A percentile compares a stretch with the other conserved stretches of the same genome.
Conservation (phyloP, 2,329 filamentous ascomycete species). For the Xylariaceae sp. region DNA sequence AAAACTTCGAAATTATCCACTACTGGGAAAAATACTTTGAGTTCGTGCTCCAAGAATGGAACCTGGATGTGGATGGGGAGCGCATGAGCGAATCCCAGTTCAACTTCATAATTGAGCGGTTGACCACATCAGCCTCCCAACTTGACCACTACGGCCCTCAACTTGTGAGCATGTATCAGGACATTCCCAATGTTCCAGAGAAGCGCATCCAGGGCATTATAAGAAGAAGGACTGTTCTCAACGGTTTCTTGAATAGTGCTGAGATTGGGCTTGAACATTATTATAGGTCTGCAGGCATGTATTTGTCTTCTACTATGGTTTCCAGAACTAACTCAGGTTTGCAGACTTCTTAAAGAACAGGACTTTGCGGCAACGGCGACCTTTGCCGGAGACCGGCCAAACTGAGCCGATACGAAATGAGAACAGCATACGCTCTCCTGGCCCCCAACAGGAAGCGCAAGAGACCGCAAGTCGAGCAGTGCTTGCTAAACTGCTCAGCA, state of each 20-base stretch:
- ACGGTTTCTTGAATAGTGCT: conserved; percentile 9
- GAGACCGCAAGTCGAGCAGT: background rate
- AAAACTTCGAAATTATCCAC: background rate
- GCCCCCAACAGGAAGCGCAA: background rate
- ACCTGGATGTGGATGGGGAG: conserved; percentile 2
- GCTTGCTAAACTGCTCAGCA: background rate
- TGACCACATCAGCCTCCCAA: background rate
- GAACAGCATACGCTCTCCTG: background rate
- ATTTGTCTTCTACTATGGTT: background rate
- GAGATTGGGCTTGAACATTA: conserved; percentile 9
- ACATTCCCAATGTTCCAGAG: background rate
- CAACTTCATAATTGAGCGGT: background rate
- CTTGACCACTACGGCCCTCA: background rate
- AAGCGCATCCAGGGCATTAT: background rate
- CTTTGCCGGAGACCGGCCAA: background rate
- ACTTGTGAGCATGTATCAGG: background rate
- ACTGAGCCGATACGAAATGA: background rate
- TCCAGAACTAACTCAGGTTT: too few relatives aligned
- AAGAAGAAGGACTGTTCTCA: background rate
- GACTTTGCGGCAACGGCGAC: background rate
- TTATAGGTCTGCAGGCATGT: conserved; percentile 1
- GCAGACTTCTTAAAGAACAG: too few relatives aligned
- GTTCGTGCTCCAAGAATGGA: background rate
- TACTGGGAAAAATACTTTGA: conserved; percentile 1
- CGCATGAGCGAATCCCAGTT: conserved; percentile 5